Evolutionary conservation across 2,329 filamentous ascomycete genomes (phyloP), one percentile per base, ranked within the genome.

Genomic region (Arthroderma sp.): DNA sequence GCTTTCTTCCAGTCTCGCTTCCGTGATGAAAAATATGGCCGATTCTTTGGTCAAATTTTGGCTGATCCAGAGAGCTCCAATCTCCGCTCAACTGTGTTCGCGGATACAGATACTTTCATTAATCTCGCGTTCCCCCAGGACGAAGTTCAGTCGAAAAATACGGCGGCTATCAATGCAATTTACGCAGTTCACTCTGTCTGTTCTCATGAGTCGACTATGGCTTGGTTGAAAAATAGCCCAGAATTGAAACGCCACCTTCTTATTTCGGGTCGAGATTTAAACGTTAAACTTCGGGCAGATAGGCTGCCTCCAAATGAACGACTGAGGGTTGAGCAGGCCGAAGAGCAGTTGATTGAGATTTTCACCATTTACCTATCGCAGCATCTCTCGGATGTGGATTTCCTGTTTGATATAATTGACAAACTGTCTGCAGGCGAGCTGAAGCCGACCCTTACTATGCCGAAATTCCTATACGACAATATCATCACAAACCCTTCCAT

Each of bases 41-140:
- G 91, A 10, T 85, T 98, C 62, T 79, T 98, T 51, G 84, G 86
- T 0, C 91, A 98, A 60, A 78, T 94, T 9, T 73, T 98, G 22
- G 73, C 77, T 2, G 78, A 94, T 55, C 71, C 78, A 0, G 80
- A 83, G 10, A 94, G 87, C 58, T 75, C 73, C 29, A 72, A 81
- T 1, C 67, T 98, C 37, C 76, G 91, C 42, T 80, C 85, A 40
- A 78, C 81, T 33, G 80, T 91, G 5, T 76, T 81, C 44, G 75
- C 77, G 11, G 83, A 89, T 49, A 73, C 86, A 1, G 79, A 87
- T 40, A 74, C 72, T 0, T 75, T 98, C 45, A 74, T 87, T 50
- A 74, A 75, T 40, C 73, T 75, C 38, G 73, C 77, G 27, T 71
- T 71, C 49, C 82, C 78, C 52, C 77, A 75, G 42, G 80, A 84